phyloP scores from a whole-genome alignment of 768 basidiomycete species.

The Pleurotus eryngii region DNA sequence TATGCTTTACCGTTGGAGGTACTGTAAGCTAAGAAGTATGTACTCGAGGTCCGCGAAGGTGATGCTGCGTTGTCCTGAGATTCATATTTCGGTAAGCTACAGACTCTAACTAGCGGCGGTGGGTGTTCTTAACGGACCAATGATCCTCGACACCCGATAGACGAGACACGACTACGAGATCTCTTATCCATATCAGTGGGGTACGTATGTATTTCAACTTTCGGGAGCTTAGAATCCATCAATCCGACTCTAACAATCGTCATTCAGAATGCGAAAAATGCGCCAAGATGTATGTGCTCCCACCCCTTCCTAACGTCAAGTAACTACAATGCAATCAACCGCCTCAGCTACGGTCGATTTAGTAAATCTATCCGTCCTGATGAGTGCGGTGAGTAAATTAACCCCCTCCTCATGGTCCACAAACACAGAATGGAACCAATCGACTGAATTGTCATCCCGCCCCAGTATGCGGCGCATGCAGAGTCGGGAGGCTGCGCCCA shows the following conservation, averaged over 20 bases:
- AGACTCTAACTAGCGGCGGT: too few species aligned
- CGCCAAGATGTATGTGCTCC: conserved; percentile 48
- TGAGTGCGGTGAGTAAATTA: conserved; percentile 49
- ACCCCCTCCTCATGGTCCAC: too few species aligned
- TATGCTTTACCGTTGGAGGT: not conserved
- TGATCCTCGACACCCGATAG: conserved; percentile 27
- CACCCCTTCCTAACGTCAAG: not conserved
- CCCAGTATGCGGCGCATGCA: conserved; percentile 67
- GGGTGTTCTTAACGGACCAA: too few species aligned
- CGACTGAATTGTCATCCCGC: too few species aligned
- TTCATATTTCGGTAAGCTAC: conserved; percentile 59
- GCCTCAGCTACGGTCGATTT: conserved; percentile 64
- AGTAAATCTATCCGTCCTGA: conserved; percentile 69
- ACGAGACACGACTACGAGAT: conserved; percentile 76
- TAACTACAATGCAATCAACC: not conserved
- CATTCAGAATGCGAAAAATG: conserved; percentile 60
- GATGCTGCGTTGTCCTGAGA: conserved; percentile 64
- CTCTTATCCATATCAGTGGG: conserved; percentile 68
- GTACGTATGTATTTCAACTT: conserved; percentile 36
- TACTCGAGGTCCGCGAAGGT: conserved; percentile 62
- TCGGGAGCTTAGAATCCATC: not conserved
- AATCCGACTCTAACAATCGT: not conserved
- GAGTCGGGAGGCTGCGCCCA: conserved; percentile 54
- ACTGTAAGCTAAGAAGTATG: too few species aligned
- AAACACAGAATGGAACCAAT: too few species aligned